Percentiles rank a stretch among this genome's conserved stretches.
These are phyloP conservation scores for Galeopsis tetrahit DNA, from an alignment of 257 asterid genomes.

Conservation along the genomic window DNA sequence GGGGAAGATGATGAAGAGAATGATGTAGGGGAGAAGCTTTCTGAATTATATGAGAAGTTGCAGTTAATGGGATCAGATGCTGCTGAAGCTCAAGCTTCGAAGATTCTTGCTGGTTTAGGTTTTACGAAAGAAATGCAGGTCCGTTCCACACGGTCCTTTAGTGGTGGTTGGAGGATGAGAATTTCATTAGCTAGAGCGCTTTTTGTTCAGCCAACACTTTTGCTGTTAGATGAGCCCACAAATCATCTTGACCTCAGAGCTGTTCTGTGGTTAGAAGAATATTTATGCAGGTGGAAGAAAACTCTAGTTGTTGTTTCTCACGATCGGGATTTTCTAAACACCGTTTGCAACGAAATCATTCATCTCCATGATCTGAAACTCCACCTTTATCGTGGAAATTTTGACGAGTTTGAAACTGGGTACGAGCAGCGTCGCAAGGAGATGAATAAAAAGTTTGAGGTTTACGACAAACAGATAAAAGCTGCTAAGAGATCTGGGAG, in stretches of 20 bases:
- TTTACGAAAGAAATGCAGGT: slow-evolving; percentile 70
- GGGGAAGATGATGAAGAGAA: slow-evolving; percentile 45
- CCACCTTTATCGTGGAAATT: slow-evolving; percentile 66
- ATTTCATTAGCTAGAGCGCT: slow-evolving; percentile 76
- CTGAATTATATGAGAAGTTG: slow-evolving; percentile 65
- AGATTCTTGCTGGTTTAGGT: slow-evolving; percentile 77
- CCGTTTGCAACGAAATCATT: slow-evolving; percentile 65
- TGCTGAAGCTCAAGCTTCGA: slow-evolving; percentile 79
- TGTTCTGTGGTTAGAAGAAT: slow-evolving; percentile 75
- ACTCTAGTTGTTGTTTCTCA: slow-evolving; percentile 75
- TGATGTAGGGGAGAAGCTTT: slow-evolving; percentile 60
- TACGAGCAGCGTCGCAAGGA: slow-evolving; percentile 71
- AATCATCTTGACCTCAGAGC: slow-evolving; percentile 82
- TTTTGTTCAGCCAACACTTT: slow-evolving; percentile 73
- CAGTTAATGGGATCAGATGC: slow-evolving; percentile 79
- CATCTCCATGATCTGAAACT: slow-evolving; percentile 71
- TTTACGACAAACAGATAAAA: slow-evolving; percentile 56
- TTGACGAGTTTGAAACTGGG: slow-evolving; percentile 61
- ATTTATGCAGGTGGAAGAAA: slow-evolving; percentile 76
- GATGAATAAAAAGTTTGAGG: slow-evolving; percentile 63
- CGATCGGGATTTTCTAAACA: slow-evolving; percentile 66
- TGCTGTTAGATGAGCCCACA: slow-evolving; percentile 74
- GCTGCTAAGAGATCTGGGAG: slow-evolving; percentile 68
- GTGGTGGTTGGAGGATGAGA: slow-evolving; percentile 90
- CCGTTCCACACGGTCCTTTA: slow-evolving; percentile 64